These are phyloP conservation scores for Fusarium sterilihyphosum DNA, from an alignment of 2,329 filamentous ascomycete species.

Conservation along the genomic window DNA sequence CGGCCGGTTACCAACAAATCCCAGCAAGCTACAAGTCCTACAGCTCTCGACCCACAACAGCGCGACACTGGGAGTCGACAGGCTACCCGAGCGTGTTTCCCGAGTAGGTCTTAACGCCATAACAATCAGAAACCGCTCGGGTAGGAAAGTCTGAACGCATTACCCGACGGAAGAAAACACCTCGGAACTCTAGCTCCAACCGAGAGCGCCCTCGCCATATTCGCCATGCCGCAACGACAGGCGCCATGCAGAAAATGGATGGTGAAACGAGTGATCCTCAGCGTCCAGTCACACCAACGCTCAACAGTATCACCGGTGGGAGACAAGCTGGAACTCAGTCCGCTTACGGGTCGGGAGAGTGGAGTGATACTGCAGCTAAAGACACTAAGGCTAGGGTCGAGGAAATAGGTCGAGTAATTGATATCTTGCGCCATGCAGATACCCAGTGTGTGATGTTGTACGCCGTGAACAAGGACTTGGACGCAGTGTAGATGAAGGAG, in stretches of 20 bases:
- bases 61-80: neutral
- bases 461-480: neutral
- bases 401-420: neutral
- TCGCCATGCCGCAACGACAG: constrained; percentile 52
- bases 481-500: neutral
- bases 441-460: too few relatives aligned
- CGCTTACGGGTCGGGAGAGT: neutral
- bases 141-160: neutral
- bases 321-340: neutral
- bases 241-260: constrained; percentile 43
- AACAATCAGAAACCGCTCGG: neutral
- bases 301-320: constrained; percentile 58
- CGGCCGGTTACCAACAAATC: neutral
- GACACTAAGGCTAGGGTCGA: too few relatives aligned
- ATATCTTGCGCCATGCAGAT: neutral
- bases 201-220: constrained; percentile 17
- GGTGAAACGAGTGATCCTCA: constrained; percentile 26
- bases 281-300: constrained; percentile 51
- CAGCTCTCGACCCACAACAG: neutral
- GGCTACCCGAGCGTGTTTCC: neutral
- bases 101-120: neutral
- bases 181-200: constrained; percentile 27
- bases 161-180: constrained; percentile 39
- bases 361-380: too few relatives aligned
- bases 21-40: neutral